Percentiles rank a stretch among this genome's conserved stretches.
Conservation (phyloP, 2,329 filamentous ascomycete species). For the Phialocephala subalpina region DNA sequence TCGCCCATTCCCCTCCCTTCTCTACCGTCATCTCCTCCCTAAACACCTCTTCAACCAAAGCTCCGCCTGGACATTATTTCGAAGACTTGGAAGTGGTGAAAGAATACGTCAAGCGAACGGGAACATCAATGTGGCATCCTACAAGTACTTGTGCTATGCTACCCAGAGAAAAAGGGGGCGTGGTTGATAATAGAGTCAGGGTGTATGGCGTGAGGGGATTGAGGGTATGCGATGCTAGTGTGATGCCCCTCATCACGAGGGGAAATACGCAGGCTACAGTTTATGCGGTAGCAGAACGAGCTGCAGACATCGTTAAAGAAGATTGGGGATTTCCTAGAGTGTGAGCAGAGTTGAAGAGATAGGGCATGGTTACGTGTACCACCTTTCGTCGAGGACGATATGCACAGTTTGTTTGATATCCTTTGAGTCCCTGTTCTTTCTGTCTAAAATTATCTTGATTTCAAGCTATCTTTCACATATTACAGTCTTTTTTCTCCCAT, state of each 20-base stretch:
- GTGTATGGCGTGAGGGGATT: constrained; percentile 16
- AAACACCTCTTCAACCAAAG: background rate
- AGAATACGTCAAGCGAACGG: constrained; percentile 5
- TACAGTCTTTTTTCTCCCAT: too few relatives aligned
- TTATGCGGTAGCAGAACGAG: constrained; percentile 15
- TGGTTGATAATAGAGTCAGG: constrained; percentile 7
- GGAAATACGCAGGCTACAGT: constrained; percentile 11
- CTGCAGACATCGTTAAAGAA: constrained; percentile 7
- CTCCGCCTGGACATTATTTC: background rate
- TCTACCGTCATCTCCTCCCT: background rate
- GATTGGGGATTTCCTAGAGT: background rate
- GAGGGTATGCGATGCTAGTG: constrained; percentile 12
- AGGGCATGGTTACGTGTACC: too few relatives aligned
- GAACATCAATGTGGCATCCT: constrained; percentile 11
- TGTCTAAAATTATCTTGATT: too few relatives aligned
- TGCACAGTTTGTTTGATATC: too few relatives aligned
- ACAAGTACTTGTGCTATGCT: constrained; percentile 13
- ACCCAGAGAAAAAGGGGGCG: constrained; percentile 7
- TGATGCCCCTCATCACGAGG: background rate
- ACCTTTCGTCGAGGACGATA: too few relatives aligned
- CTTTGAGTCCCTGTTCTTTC: too few relatives aligned
- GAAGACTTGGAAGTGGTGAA: constrained; percentile 1
- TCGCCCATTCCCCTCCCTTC: constrained; percentile 2
- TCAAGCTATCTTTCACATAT: too few relatives aligned
- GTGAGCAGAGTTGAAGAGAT: too few relatives aligned